Conservation (phyloP, 2,329 filamentous ascomycete genomes). For the Sclerotinia borealis region DNA sequence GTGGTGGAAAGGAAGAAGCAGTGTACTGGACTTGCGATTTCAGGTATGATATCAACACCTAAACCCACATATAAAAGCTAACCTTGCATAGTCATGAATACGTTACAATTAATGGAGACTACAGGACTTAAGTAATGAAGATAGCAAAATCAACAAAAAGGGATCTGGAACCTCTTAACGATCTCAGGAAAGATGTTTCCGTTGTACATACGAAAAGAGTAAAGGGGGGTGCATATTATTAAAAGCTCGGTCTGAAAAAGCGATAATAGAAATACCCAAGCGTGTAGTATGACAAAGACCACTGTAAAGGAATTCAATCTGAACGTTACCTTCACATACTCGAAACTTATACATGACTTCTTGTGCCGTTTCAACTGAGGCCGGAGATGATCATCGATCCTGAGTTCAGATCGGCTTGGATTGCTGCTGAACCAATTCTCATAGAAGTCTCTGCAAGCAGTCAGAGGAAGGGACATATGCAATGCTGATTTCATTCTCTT, state of each 20-base stretch:
- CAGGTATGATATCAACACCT: conserved; percentile 52
- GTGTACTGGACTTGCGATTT: conserved; percentile 85
- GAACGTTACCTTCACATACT: neutral
- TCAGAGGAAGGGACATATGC: neutral
- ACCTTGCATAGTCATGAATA: conserved; percentile 51
- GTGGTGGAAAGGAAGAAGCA: conserved; percentile 61
- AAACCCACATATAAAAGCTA: neutral
- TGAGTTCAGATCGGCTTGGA: neutral
- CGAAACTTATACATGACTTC: neutral
- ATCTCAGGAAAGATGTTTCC: neutral
- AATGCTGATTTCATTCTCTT: conserved; percentile 8
- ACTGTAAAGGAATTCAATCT: neutral
- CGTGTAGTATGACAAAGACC: neutral
- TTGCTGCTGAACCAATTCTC: neutral
- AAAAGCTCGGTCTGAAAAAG: neutral
- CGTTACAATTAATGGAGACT: conserved; percentile 62
- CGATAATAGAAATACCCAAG: conserved; percentile 3
- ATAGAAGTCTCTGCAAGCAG: neutral
- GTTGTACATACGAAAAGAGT: neutral
- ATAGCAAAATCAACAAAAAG: neutral
- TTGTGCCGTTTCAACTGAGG: neutral
- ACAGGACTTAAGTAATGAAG: conserved; percentile 46
- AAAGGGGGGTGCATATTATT: neutral
- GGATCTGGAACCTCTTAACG: neutral
- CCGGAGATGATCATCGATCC: neutral